Evolutionary conservation across 805 yeast genomes (phyloP), one percentile per base, ranked within the genome.

Genomic region (Saccharomycopsis selenospora): DNA sequence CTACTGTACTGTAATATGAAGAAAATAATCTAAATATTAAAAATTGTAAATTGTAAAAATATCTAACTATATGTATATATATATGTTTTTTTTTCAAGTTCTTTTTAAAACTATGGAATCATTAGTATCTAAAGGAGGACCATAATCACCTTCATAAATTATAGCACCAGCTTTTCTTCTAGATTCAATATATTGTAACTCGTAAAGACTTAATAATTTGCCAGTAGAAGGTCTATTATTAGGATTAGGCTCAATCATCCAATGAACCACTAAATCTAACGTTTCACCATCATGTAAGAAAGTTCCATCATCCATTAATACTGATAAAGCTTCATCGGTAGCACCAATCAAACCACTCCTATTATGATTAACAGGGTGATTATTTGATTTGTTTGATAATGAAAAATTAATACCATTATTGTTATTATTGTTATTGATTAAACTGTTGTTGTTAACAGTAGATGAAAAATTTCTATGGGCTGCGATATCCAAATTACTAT

Each of bases 111-210:
- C 43, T 8, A 49, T 41, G 3, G 36, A 17, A 28, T 27, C 48
- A 17, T 50, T 46, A 3, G 45, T n/a, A 36, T 44, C 36, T 17
- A 42, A 22, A 6, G 18, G 10, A 1, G 97, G 96, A 0, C 98
- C 98, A 62, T 76, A 89, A 57, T 91, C 96, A 17, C 97, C 98
- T 66, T 91, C 98, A 59, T 82, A 91, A 54, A 91, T 85, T 1
- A 90, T 85, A 2, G 96, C 96, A 3, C 98, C 97, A 4, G 95
- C 87, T 61, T 84, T 84, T 44, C 96, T 72, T 53, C 93, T 74
- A 48, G 73, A 66, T 56, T 89, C 96, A 36, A 91, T 91, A 50
- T 81, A 75, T 45, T 75, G 72, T 54, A 91, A 80, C 62, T 91
- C 96, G 42, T 74, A 76, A 54, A 80, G 72, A 48, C 71, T 74